These are phyloP conservation scores for Aciculoconidium aculeatum DNA, from an alignment of 805 yeast species.

Conservation along the genomic window DNA sequence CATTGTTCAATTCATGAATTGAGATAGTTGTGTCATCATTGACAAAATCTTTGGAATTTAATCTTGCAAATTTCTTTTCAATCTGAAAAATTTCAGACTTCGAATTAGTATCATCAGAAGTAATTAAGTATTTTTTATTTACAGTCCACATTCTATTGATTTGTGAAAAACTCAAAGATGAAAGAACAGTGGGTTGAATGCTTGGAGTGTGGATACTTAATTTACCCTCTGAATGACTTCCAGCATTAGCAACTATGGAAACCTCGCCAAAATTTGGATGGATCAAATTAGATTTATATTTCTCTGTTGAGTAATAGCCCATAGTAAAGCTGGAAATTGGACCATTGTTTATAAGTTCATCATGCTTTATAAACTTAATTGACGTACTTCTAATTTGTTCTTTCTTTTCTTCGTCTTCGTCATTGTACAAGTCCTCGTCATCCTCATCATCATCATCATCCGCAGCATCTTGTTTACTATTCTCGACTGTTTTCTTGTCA, in stretches of 20 bases:
- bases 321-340: conserved; percentile 66
- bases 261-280: conserved; percentile 65
- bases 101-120: conserved; percentile 60
- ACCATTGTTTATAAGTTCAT: conserved; percentile 58
- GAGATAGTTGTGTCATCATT: conserved; percentile 59
- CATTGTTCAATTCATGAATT: conserved; percentile 53
- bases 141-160: conserved; percentile 75
- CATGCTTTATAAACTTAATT: conserved; percentile 41
- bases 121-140: conserved; percentile 54
- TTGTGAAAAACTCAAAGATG: conserved; percentile 66
- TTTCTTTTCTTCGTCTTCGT: conserved; percentile 4
- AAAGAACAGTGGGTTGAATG: conserved; percentile 59
- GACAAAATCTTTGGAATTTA: conserved; percentile 57
- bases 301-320: conserved; percentile 54
- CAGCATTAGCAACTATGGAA: conserved; percentile 66
- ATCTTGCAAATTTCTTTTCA: conserved; percentile 53
- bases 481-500: conserved; percentile 18
- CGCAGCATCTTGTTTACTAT: conserved; percentile 44
- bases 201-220: conserved; percentile 62
- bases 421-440: conserved; percentile 3
- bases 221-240: conserved; percentile 50
- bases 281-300: conserved; percentile 51
- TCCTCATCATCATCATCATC: conserved; percentile 31
- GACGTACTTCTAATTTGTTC: conserved; percentile 8
- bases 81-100: conserved; percentile 68